Percentiles rank a stretch among this genome's conserved stretches.
phyloP scores from a whole-genome alignment of 805 yeast genomes.

The Candida ovalis region DNA sequence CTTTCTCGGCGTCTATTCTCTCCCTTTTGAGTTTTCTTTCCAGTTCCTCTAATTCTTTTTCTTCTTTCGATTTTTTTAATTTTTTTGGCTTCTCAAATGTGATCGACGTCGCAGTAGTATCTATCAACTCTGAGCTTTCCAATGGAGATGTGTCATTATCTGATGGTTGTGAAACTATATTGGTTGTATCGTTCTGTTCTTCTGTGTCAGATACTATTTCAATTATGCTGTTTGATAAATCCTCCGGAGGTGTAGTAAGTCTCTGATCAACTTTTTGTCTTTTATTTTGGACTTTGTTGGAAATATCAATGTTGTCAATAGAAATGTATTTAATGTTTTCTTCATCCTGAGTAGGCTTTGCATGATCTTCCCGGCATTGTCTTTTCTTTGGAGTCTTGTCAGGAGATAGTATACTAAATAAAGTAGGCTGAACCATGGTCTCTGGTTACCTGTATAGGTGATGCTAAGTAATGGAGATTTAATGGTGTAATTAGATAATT shows the following conservation, averaged over 20 bases:
- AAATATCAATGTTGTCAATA: background rate
- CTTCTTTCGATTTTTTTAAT: conserved; percentile 2
- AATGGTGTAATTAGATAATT: too few relatives aligned
- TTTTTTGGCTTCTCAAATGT: conserved; percentile 11
- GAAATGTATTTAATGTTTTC: background rate
- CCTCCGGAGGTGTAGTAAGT: conserved; percentile 2
- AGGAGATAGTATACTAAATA: conserved; percentile 12
- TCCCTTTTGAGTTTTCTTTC: conserved; percentile 24
- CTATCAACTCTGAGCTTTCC: background rate
- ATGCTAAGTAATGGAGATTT: too few relatives aligned
- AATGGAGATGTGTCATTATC: background rate
- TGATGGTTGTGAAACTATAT: background rate
- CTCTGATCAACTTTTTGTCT: background rate
- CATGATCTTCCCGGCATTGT: background rate
- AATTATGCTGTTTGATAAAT: background rate
- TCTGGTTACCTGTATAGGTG: background rate
- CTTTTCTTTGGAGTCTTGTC: conserved; percentile 16
- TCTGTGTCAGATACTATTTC: background rate
- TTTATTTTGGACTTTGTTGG: background rate
- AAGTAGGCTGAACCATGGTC: conserved; percentile 15
- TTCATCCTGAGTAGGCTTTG: background rate
- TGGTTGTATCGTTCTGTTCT: background rate
- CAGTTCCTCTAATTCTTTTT: conserved; percentile 23
- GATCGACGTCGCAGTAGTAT: background rate
- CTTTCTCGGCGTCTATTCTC: conserved; percentile 24